phyloP scores from a whole-genome alignment of 768 basidiomycete species.

The Trichaptum fuscoviolaceum region DNA sequence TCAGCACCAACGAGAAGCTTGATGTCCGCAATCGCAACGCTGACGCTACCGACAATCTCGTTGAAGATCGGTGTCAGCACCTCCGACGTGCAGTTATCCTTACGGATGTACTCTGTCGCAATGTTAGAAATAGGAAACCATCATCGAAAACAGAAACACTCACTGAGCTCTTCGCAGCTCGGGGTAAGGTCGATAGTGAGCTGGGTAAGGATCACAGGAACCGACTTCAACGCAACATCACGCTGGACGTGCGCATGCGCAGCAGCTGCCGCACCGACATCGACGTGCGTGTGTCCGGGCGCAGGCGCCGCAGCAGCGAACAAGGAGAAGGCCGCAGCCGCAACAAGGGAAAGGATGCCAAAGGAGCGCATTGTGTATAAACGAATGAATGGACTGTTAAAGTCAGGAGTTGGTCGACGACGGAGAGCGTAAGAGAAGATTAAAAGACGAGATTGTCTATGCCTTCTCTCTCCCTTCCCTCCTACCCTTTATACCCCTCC shows the following conservation, averaged over 20 bases:
- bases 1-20: neutral
- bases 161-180: neutral
- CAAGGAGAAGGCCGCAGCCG: neutral
- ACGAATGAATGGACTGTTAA: neutral
- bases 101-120: neutral
- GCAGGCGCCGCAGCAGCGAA: neutral
- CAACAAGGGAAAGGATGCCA: neutral
- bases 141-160: neutral
- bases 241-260: neutral
- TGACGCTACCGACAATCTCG: slow-evolving; percentile 2
- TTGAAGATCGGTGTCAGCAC: slow-evolving; percentile 22
- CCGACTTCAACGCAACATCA: neutral
- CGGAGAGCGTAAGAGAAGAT: neutral
- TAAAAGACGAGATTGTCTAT: neutral
- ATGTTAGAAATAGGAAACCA: neutral
- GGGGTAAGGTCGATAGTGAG: neutral
- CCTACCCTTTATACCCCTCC: neutral
- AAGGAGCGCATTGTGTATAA: neutral
- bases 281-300: neutral
- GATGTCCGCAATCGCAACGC: neutral
- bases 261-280: neutral
- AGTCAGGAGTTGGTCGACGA: neutral
- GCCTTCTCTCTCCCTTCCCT: neutral
- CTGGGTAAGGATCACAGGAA: neutral
- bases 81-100: slow-evolving; percentile 3